Percentiles rank a stretch among this genome's conserved stretches.
phyloP scores from a whole-genome alignment of 140 eudicot genomes.

The Stevia rebaudiana region DNA sequence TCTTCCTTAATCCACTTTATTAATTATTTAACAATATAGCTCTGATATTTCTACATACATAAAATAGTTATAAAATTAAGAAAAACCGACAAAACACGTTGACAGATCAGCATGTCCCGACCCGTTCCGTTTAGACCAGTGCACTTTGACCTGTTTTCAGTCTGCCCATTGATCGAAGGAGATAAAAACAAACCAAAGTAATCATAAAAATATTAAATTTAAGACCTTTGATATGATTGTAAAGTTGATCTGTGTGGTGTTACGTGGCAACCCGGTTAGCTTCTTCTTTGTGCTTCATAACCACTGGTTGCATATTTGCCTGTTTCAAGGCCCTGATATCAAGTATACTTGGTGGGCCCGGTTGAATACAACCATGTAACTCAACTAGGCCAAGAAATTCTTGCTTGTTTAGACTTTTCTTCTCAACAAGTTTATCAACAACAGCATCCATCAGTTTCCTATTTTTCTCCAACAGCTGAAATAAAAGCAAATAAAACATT shows the following conservation, averaged over 20 bases:
- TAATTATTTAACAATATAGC: not conserved
- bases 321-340: constrained; percentile 58
- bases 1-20: not conserved
- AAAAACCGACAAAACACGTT: not conserved
- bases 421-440: constrained; percentile 60
- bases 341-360: constrained; percentile 54
- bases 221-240: not conserved
- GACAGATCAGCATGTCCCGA: not conserved
- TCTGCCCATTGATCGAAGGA: not conserved
- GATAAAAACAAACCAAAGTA: not conserved
- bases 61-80: not conserved
- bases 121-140: not conserved
- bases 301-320: constrained; percentile 42
- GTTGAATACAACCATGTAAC: constrained; percentile 65
- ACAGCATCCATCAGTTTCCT: constrained; percentile 66
- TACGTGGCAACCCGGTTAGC: constrained; percentile 11
- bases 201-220: not conserved
- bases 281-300: constrained; percentile 34
- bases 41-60: not conserved
- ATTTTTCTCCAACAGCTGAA: constrained; percentile 62
- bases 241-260: not conserved
- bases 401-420: constrained; percentile 64
- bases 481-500: not conserved
- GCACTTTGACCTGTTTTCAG: not conserved
- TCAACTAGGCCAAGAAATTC: constrained; percentile 56